Evolutionary conservation across 2,329 filamentous ascomycete species (phyloP), one percentile per base, ranked within the genome.

Genomic region (Fusarium guadeloupense): DNA sequence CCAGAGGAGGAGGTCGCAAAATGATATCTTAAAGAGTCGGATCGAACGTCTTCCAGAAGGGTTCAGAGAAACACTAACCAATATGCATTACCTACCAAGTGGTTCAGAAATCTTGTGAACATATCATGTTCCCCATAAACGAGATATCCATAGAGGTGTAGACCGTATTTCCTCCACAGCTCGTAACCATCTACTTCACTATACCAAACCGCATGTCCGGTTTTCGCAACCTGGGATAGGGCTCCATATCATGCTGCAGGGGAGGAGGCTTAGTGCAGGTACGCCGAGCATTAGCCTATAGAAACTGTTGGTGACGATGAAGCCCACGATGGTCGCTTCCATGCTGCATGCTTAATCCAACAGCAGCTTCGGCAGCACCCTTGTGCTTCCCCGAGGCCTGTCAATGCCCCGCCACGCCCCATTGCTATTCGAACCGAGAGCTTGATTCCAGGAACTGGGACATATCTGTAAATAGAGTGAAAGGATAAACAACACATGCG

Each of bases 301-400:
- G 41, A 62, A 57, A 51, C 41, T 46, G 48, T 38, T 54, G 48
- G 14, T 53, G 49, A 30, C 47, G 44, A 34, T 26, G 25, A 54
- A 53, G 34, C 47, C 54, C 54, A 54, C 52, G 50, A 61, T 54
- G 49, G 23, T 33, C 56, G 50, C 52, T 59, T 44, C 44, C 31
- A 60, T 57, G 47, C 67, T 69, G 62, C 67, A 60, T 62, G 59
- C 64, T 63, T 60, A 57, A 59, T 62, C 55, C 46, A 54, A 61
- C 46, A 65, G 45, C 53, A 55, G 42, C 48, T 40, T 60, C 67
- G 67, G 67, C 54, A 61, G 62, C 45, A 68, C 30, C 49, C 35
- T 63, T 42, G 45, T 67, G 63, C 67, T 60, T 69, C 67, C 65
- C 67, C 67, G 62, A 43, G 44, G 50, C 54, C 62, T 62, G 40